phyloP scores from a whole-genome alignment of 164 flowering plant genomes.

The Nymphaea thermarum region DNA sequence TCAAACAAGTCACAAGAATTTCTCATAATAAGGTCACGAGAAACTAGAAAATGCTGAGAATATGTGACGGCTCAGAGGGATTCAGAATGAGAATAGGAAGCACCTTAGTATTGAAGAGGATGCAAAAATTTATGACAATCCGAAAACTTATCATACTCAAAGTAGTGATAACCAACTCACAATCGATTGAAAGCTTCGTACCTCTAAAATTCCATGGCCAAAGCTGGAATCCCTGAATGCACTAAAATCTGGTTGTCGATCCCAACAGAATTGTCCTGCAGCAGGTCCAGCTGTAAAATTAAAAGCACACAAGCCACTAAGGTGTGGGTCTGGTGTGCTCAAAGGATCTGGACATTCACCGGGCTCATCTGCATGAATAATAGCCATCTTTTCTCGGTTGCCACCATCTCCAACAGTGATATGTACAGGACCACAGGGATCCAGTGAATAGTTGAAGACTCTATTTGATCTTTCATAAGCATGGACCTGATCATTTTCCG shows the following conservation, averaged over 20 bases:
- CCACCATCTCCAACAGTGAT: slow-evolving; percentile 87
- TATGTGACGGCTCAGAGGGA: too few species aligned
- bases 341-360: slow-evolving; percentile 81
- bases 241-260: slow-evolving; percentile 86
- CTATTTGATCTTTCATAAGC: slow-evolving; percentile 96
- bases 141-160: too few species aligned
- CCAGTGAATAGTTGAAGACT: slow-evolving; percentile 72
- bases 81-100: too few species aligned
- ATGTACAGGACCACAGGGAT: slow-evolving; percentile 87
- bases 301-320: slow-evolving; percentile 61
- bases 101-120: too few species aligned
- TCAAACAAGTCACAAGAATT: too few species aligned
- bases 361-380: slow-evolving; percentile 70
- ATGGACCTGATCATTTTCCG: slow-evolving; percentile 45
- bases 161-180: too few species aligned
- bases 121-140: too few species aligned
- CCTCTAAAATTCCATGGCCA: slow-evolving; percentile 95
- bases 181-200: slow-evolving; percentile 6
- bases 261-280: slow-evolving; percentile 75
- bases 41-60: too few species aligned
- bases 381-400: slow-evolving; percentile 71
- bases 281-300: slow-evolving; percentile 1
- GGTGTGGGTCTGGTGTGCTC: slow-evolving; percentile 43
- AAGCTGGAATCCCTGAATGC: slow-evolving; percentile 91
- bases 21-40: too few species aligned